Evolutionary conservation across 345 rosid genomes (phyloP), one percentile per base, ranked within the genome.

Genomic region (Moricandia arvensis): DNA sequence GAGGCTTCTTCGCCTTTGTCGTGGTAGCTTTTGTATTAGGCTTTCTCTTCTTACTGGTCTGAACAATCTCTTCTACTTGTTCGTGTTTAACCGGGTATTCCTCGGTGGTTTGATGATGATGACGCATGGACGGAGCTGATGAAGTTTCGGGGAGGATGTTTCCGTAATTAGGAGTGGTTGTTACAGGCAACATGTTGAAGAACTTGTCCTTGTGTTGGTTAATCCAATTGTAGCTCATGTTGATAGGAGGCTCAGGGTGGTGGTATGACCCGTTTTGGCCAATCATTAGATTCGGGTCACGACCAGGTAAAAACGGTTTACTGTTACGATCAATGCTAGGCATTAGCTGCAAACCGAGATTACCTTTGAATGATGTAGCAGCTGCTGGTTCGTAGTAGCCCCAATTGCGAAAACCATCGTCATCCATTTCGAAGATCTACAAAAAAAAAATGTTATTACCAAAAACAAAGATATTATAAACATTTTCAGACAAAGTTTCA

Each of bases 371-470:
- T 0, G 72, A 55, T 38, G 79, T 13, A 71, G 90, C 21, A 68
- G 90, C 86, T 43, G 90, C 81, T 3, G 91, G 96, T 72, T 91
- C 96, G 82, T 89, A 91, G 81, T 88, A 93, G 60, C 98, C 97
- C 97, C 98, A 90, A 78, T 89, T 89, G 8, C 90, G 89, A 82
- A 90, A 73, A 0, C 90, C 88, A 79, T 91, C 93, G 4, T 87
- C 95, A 55, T 90, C 98, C 97, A 88, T 90, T 74, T 58, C 70
- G 15, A 82, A 83, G 64, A 80, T 62, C 93, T 88, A 80, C 77
- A 84, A 71, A 21, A 33, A 84, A 71, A 21, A 33, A 13, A 3
- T 49, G 18, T 49, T 10, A 49, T 15, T 16, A 49, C 18, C 5
- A 47, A 47, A 47, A n/a, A 0, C 49, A 5, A 4, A 47, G 17